Percentiles rank a stretch among this genome's conserved stretches.
phyloP scores from a whole-genome alignment of 176 grass and related monocot genomes.

The Canna indica region DNA sequence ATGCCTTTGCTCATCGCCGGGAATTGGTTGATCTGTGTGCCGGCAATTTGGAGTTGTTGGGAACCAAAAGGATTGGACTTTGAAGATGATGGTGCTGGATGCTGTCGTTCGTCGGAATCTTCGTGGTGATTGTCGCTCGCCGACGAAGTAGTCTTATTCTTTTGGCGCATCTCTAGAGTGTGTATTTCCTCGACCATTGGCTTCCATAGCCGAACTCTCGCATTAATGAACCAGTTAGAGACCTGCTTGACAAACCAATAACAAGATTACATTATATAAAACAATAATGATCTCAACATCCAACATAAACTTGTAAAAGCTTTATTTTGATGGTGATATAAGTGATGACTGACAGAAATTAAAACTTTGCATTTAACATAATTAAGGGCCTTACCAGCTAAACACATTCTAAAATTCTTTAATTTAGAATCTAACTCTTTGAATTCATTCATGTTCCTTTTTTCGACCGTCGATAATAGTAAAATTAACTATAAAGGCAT shows the following conservation, averaged over 20 bases:
- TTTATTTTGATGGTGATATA: no score
- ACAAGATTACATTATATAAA: background rate
- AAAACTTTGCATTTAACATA: no score
- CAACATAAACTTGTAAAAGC: no score
- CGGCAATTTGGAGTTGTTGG: background rate
- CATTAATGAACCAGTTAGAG: slow-evolving; percentile 99
- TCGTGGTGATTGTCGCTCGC: slow-evolving; percentile 31
- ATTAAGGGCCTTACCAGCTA: no score
- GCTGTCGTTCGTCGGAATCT: slow-evolving; percentile 15
- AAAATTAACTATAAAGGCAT: background rate
- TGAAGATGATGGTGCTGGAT: slow-evolving; percentile 30
- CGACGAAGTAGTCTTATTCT: slow-evolving; percentile 33
- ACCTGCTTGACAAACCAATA: slow-evolving; percentile 38
- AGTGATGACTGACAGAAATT: no score
- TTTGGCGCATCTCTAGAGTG: slow-evolving; percentile 76
- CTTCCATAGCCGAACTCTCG: slow-evolving; percentile 94
- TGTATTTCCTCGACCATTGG: slow-evolving; percentile 99
- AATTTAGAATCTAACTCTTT: no score
- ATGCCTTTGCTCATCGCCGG: slow-evolving; percentile 32
- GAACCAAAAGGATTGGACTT: slow-evolving; percentile 12
- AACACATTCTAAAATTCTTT: no score
- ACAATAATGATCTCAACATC: no score
- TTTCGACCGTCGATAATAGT: background rate
- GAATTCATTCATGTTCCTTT: no score
- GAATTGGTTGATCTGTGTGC: slow-evolving; percentile 4